Percentiles rank a stretch among this genome's conserved stretches.
Evolutionary conservation across 495 filamentous ascomycete species (phyloP).

Genomic region (Daldinia vernicosa): DNA sequence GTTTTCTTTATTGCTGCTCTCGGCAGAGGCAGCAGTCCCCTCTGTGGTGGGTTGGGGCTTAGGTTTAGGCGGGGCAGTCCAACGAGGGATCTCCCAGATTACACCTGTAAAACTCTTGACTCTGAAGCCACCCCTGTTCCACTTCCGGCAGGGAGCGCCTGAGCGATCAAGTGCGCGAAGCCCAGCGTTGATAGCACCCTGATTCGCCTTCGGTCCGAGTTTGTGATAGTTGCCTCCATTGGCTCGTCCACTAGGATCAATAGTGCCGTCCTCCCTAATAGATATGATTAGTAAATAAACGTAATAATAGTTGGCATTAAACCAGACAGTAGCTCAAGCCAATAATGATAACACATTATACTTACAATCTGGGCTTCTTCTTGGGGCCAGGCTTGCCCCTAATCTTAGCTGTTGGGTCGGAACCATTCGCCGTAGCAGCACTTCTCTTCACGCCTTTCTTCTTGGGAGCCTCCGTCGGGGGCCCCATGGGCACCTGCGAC

Average conservation of each 20-base stretch:
- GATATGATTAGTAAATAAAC: constrained; percentile 48
- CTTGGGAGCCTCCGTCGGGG: constrained; percentile 64
- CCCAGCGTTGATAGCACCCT: constrained; percentile 96
- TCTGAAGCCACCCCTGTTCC: constrained; percentile 81
- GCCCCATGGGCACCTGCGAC: constrained; percentile 56
- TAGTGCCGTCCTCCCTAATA: constrained; percentile 67
- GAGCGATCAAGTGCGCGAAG: constrained; percentile 91
- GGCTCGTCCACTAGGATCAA: constrained; percentile 54
- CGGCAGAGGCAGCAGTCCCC: constrained; percentile 58
- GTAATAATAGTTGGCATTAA: constrained; percentile 5
- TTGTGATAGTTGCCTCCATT: constrained; percentile 67
- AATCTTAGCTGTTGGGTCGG: constrained; percentile 68
- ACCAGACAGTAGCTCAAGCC: background rate
- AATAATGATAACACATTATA: constrained; percentile 36
- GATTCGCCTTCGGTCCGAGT: constrained; percentile 96
- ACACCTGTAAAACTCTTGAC: constrained; percentile 95
- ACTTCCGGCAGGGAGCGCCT: constrained; percentile 89
- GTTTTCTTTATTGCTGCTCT: constrained; percentile 81
- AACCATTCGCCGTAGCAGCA: constrained; percentile 59
- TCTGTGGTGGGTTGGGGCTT: constrained; percentile 48
- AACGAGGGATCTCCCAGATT: constrained; percentile 82
- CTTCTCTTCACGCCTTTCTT: constrained; percentile 68
- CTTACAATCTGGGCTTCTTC: constrained; percentile 94
- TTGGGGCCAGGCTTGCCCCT: constrained; percentile 92
- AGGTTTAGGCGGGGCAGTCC: constrained; percentile 75